Base-by-base conservation (phyloP, 164 flowering plant genomes). In the Dillenia suffruticosa region DNA sequence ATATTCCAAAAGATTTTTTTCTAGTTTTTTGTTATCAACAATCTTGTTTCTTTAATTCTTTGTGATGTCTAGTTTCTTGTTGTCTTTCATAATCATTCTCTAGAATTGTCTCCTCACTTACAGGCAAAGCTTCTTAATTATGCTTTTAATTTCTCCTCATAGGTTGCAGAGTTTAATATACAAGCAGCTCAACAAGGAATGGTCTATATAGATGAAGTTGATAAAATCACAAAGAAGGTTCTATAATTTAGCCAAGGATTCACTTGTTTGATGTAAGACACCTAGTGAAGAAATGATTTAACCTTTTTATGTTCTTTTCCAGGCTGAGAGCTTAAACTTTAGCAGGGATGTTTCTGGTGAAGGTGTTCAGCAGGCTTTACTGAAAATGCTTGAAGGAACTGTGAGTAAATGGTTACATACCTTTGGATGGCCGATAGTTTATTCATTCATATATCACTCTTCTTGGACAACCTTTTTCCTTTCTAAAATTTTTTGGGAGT, bases 121-220 rank as follows among this genome's bases (percentile, higher is more conserved):
- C 22, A 1, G 40, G 40, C 40, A 32, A 32, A 32, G 6, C 6
- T 32, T 32, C 40, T 32, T 32, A 32, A 43, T 53, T 22, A 12
- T n/a, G 24, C 40, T 8, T 59, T 59, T 54, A 46, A 43, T 45
- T 17, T 46, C 52, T 56, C 26, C 22, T 44, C 62, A 9, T 72
- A 95, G 99, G 97, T 69, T 70, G 94, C 99, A 53, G 99, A 95
- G 55, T 95, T 85, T 74, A 92, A 95, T 72, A 94, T 95, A 45
- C 88, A 85, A 76, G 99, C 97, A 63, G 99, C 99, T 67, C 97
- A 95, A 69, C 97, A 95, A 79, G 99, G 99, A 63, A 95, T 95
- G 50, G 86, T 95, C 50, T 95, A 95, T 76, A 92, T 95, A 62
- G 99, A 95, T 81, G 99, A 95, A 89, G 96, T 95, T 75, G 99